Evolutionary conservation across 768 basidiomycete genomes (phyloP), one percentile per base, ranked within the genome.

Genomic region (Lactarius vividus): DNA sequence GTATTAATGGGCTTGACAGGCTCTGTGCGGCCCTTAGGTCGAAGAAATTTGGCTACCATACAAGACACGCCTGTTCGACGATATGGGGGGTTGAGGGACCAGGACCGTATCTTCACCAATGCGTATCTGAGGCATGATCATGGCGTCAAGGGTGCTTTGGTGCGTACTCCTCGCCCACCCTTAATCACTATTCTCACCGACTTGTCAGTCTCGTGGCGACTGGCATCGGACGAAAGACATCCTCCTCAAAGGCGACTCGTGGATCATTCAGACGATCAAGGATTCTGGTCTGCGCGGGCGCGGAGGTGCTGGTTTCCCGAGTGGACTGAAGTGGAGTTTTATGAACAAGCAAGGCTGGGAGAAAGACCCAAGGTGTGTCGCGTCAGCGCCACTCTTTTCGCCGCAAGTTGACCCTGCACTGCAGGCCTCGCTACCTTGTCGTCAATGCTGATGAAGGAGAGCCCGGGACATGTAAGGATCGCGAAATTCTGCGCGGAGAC

Each of bases 321-420:
- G 89, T 70, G 96, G 96, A 28, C 81, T 98, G 72, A 98, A 98
- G 75, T 98, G 96, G 96, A 91, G 89, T 73, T 95, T 94, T 76
- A 96, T 98, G 96, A 98, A 99, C 83, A 99, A 98, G 79, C 96
- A 95, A n/a, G 88, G 88, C 31, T 98, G 96, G 96, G 87, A 98
- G 80, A 89, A 92, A 75, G 96, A 98, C 73, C 87, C 86, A 70
- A 82, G 93, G 89, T 92, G 26, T 26, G 67, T 65, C 79, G 71
- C 54, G 23, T 42, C 42, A 31, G 37, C 33, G 23, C 28, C 42
- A 35, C 39, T 6, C n/a, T 57, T 70, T 39, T 49, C 28, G 6
- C 20, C 31, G 42, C 39, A 3, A 37, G 16, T 39, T 52, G 40
- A 61, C 26, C 28, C 37, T 52, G n/a, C 39, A n/a, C 29, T 15